phyloP scores from a whole-genome alignment of 768 basidiomycete genomes.

The Suillus weaverae region DNA sequence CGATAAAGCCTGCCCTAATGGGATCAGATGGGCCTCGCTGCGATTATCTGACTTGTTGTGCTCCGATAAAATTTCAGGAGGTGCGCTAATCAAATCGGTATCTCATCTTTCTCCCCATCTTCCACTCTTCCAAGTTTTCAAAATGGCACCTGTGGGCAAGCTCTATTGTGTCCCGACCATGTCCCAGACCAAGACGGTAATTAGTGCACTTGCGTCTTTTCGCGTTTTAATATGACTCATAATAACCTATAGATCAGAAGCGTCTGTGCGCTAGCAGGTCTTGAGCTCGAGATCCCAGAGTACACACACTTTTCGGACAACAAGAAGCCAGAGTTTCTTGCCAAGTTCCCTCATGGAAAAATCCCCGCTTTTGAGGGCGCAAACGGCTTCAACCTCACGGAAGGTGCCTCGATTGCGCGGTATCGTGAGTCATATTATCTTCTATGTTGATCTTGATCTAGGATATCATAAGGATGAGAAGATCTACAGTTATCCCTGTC shows the following conservation, averaged over 20 bases:
- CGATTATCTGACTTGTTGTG: constrained; percentile 15
- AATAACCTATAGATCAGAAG: constrained; percentile 45
- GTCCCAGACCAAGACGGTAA: constrained; percentile 48
- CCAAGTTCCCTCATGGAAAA: constrained; percentile 81
- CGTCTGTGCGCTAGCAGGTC: constrained; percentile 57
- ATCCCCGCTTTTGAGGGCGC: constrained; percentile 78
- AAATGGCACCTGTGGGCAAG: constrained; percentile 63
- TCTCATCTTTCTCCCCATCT: constrained; percentile 16
- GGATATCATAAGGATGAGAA: constrained; percentile 26
- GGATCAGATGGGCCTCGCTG: background rate
- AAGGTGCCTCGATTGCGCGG: constrained; percentile 77
- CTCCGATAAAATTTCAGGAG: constrained; percentile 20
- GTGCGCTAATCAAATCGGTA: constrained; percentile 1
- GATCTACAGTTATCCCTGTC: constrained; percentile 73
- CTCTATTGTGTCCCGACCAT: constrained; percentile 54
- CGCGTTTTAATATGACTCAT: constrained; percentile 4
- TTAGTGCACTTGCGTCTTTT: constrained; percentile 9
- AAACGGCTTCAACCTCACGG: constrained; percentile 79
- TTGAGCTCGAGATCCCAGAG: constrained; percentile 50
- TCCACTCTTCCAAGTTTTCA: constrained; percentile 25
- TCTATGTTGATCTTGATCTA: constrained; percentile 4
- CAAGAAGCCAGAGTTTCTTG: constrained; percentile 65
- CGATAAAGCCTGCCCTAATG: constrained; percentile 31
- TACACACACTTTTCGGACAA: constrained; percentile 69
- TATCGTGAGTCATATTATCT: constrained; percentile 58